phyloP scores from a whole-genome alignment of 2,329 filamentous ascomycete genomes.

The Drechmeria coniospora region DNA sequence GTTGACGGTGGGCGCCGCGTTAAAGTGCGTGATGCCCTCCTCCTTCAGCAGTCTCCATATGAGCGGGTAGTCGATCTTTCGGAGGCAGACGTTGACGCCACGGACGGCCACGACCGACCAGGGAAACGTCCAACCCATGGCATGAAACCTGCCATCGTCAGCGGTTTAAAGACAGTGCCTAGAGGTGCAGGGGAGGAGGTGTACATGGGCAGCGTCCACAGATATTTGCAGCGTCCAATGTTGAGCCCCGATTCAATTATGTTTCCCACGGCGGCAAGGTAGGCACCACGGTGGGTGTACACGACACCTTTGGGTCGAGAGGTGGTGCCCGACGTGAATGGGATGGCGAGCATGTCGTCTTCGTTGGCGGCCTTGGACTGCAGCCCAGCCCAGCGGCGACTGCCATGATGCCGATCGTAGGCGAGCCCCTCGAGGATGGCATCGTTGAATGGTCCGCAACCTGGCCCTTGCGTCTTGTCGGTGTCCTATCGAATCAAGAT shows the following conservation, averaged over 20 bases:
- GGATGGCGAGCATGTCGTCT: conserved; percentile 68
- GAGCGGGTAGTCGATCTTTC: conserved; percentile 86
- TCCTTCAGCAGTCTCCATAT: conserved; percentile 84
- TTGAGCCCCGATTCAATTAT: conserved; percentile 82
- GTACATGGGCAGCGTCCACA: conserved; percentile 92
- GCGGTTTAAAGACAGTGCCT: background rate
- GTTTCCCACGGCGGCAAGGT: conserved; percentile 73
- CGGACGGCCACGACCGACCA: conserved; percentile 88
- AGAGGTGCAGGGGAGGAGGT: too few species aligned
- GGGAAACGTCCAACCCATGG: conserved; percentile 71
- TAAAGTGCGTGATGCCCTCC: conserved; percentile 85
- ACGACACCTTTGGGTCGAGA: conserved; percentile 85
- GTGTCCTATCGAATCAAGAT: conserved; percentile 54
- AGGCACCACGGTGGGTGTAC: conserved; percentile 76
- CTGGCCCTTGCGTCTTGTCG: conserved; percentile 56
- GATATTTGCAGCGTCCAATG: conserved; percentile 57
- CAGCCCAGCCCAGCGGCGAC: conserved; percentile 62
- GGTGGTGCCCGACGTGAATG: conserved; percentile 90
- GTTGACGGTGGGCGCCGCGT: conserved; percentile 91
- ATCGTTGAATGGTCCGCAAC: conserved; percentile 68
- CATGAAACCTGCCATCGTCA: conserved; percentile 39
- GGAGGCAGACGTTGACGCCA: conserved; percentile 86
- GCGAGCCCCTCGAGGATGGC: conserved; percentile 67
- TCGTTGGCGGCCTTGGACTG: conserved; percentile 58
- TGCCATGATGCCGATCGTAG: conserved; percentile 51